phyloP scores from a whole-genome alignment of 108 stramenopile species.

The Cyclotella baltica region DNA sequence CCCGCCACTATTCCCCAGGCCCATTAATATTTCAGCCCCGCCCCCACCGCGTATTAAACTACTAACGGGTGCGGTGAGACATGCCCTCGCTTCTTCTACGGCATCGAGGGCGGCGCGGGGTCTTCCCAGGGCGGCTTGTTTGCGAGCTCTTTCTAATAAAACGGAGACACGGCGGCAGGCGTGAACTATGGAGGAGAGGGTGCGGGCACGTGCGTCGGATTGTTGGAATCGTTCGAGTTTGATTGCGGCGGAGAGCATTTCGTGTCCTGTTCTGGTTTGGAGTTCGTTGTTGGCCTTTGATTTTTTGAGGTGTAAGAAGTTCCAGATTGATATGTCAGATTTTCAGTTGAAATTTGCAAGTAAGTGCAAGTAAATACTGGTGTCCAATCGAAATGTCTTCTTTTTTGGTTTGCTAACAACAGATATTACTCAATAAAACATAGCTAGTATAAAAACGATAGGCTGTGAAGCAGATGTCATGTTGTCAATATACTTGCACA shows the following conservation, averaged over 20 bases:
- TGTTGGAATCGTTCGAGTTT: constrained; percentile 68
- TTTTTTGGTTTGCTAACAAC: too few relatives aligned
- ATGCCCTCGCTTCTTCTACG: constrained; percentile 85
- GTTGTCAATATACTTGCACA: too few relatives aligned
- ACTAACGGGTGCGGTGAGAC: constrained; percentile 76
- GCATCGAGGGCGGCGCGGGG: constrained; percentile 85
- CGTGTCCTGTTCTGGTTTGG: constrained; percentile 75
- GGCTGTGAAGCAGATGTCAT: too few relatives aligned
- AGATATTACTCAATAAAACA: too few relatives aligned
- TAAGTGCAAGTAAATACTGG: too few relatives aligned
- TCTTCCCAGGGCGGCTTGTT: constrained; percentile 80
- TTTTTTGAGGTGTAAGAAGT: background rate
- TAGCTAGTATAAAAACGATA: too few relatives aligned
- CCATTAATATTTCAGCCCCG: constrained; percentile 35
- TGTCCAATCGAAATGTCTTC: too few relatives aligned
- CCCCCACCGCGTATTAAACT: constrained; percentile 54
- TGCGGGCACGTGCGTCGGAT: constrained; percentile 69
- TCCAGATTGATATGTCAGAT: constrained; percentile 1
- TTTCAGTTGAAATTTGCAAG: too few relatives aligned
- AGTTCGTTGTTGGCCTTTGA: constrained; percentile 70
- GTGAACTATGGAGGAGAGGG: constrained; percentile 76
- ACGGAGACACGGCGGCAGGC: constrained; percentile 84
- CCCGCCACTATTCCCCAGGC: constrained; percentile 14
- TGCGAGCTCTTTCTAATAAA: constrained; percentile 75
- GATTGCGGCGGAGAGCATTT: constrained; percentile 67